Conservation (phyloP, 768 basidiomycete genomes). For the Pisolithus marmoratus region DNA sequence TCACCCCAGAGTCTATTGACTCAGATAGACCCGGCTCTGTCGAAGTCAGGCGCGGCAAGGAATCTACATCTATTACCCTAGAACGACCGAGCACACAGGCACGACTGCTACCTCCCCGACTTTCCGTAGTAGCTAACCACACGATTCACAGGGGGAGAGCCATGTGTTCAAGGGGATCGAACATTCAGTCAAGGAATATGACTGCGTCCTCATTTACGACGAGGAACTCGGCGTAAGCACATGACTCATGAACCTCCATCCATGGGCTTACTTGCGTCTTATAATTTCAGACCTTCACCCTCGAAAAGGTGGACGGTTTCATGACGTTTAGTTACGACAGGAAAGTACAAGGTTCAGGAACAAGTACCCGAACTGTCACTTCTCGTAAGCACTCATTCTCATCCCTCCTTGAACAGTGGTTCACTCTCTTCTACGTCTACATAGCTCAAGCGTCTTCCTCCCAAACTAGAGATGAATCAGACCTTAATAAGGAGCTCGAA, state of each 20-base stretch:
- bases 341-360: conserved; percentile 30
- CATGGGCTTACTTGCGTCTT: background rate
- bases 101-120: conserved; percentile 11
- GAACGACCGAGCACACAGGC: conserved; percentile 69
- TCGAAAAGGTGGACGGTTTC: conserved; percentile 71
- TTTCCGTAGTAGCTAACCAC: background rate
- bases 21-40: conserved; percentile 58
- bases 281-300: conserved; percentile 51
- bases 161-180: conserved; percentile 57
- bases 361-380: conserved; percentile 9
- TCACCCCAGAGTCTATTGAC: conserved; percentile 71
- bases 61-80: conserved; percentile 47
- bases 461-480: conserved; percentile 22
- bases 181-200: conserved; percentile 55
- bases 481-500: conserved; percentile 25
- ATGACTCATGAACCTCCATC: background rate
- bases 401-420: background rate
- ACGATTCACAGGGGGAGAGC: conserved; percentile 39
- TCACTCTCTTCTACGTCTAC: background rate
- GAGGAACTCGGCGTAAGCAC: conserved; percentile 60
- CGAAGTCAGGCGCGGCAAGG: conserved; percentile 51
- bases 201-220: conserved; percentile 78
- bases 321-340: conserved; percentile 50
- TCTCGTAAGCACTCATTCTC: conserved; percentile 17
- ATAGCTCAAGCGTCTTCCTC: conserved; percentile 16